Percentiles rank a stretch among this genome's conserved stretches.
Evolutionary conservation across 2,329 filamentous ascomycete species (phyloP).

Genomic region (Capronia epimyces): DNA sequence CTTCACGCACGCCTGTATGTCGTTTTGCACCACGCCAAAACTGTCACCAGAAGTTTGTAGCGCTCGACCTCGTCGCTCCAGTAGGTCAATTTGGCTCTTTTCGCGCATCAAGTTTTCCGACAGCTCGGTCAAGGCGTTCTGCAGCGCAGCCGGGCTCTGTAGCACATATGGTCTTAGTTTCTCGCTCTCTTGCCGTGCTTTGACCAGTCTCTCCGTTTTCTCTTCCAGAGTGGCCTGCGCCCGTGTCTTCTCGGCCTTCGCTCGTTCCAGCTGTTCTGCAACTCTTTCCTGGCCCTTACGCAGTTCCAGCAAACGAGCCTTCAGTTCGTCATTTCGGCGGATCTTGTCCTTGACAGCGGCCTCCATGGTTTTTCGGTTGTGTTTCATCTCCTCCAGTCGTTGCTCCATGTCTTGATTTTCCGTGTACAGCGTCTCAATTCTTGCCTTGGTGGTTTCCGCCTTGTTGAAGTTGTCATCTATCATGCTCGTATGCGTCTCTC

Average conservation of each 20-base stretch:
- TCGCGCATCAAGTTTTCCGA: slow-evolving; percentile 71
- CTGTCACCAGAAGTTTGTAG: slow-evolving; percentile 89
- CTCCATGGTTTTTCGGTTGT: slow-evolving; percentile 74
- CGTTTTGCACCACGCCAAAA: slow-evolving; percentile 74
- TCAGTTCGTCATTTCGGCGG: slow-evolving; percentile 78
- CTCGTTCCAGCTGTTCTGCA: slow-evolving; percentile 72
- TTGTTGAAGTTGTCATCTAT: slow-evolving; percentile 95
- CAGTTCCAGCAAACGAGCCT: slow-evolving; percentile 72
- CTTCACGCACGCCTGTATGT: slow-evolving; percentile 83
- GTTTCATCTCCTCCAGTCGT: slow-evolving; percentile 72
- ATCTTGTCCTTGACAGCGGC: slow-evolving; percentile 77
- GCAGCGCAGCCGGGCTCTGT: slow-evolving; percentile 77
- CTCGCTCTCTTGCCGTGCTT: slow-evolving; percentile 73
- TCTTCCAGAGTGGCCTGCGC: slow-evolving; percentile 58
- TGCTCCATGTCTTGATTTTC: slow-evolving; percentile 84
- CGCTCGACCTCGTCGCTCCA: slow-evolving; percentile 81
- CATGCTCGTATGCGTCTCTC: slow-evolving; percentile 80
- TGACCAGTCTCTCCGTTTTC: slow-evolving; percentile 51
- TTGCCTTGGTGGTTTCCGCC: slow-evolving; percentile 74
- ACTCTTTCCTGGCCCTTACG: slow-evolving; percentile 77
- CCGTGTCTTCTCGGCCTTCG: slow-evolving; percentile 71
- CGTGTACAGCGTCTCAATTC: slow-evolving; percentile 77
- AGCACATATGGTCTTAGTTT: slow-evolving; percentile 89
- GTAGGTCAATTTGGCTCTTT: slow-evolving; percentile 75
- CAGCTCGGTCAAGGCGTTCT: slow-evolving; percentile 74